Conservation (phyloP, 2,329 filamentous ascomycete genomes). For the Sporothrix pseudoabietina region DNA sequence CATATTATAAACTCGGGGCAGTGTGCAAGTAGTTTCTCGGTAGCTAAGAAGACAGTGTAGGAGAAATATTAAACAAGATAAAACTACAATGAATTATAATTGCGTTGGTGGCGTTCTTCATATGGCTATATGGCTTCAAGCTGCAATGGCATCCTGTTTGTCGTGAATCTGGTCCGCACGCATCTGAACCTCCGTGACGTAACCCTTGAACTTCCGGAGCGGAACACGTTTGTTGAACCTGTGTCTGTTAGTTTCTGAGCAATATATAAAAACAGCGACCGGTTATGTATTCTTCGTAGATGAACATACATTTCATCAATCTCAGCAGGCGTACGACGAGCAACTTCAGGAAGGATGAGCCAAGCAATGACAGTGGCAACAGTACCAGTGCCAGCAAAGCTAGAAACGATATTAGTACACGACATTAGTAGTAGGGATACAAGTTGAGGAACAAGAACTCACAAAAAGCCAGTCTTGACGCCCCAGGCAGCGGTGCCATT, state of each 20-base stretch:
- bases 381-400: slow-evolving; percentile 43
- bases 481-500: slow-evolving; percentile 46
- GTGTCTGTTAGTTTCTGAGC: not conserved
- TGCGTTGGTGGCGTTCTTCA: not conserved
- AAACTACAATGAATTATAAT: not conserved
- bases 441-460: slow-evolving; percentile 28
- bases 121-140: not conserved
- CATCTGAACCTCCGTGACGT: slow-evolving; percentile 32
- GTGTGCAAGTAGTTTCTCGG: not conserved
- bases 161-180: slow-evolving; percentile 51
- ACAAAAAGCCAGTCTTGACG: slow-evolving; percentile 51
- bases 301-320: slow-evolving; percentile 45
- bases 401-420: slow-evolving; percentile 22
- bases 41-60: not conserved
- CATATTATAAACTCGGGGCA: slow-evolving; percentile 2
- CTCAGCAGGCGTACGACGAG: slow-evolving; percentile 43
- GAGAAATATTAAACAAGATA: not conserved
- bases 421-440: not conserved
- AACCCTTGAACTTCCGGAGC: slow-evolving; percentile 29
- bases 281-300: no score
- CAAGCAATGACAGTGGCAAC: slow-evolving; percentile 42
- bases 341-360: slow-evolving; percentile 45
- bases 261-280: no score
- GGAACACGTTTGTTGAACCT: slow-evolving; percentile 30
- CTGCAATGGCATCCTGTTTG: slow-evolving; percentile 11